These are phyloP conservation scores for Zygosaccharomyces sapae DNA, from an alignment of 1,139 yeast genomes.

Conservation along the genomic window DNA sequence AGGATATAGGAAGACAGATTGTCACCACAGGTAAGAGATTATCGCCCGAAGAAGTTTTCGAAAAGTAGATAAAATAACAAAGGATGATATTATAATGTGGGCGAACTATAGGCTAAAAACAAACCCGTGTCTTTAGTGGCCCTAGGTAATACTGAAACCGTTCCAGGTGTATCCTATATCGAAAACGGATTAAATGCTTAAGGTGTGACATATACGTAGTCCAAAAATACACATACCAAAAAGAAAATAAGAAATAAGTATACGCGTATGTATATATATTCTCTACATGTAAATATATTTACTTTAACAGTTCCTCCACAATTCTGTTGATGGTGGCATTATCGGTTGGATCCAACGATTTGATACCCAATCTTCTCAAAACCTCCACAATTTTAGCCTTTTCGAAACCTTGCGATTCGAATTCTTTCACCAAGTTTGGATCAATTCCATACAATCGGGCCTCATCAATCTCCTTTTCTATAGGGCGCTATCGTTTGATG, in stretches of 20 bases:
- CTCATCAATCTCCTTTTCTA: conserved; percentile 38
- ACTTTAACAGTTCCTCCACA: conserved; percentile 69
- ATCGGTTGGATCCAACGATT: conserved; percentile 58
- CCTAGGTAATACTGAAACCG: conserved; percentile 64
- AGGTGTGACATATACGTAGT: background rate
- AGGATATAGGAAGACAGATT: conserved; percentile 94
- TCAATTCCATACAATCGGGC: conserved; percentile 74
- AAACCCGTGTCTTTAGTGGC: conserved; percentile 89
- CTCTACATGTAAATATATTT: conserved; percentile 5
- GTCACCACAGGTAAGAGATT: conserved; percentile 90
- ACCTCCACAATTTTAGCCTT: conserved; percentile 67
- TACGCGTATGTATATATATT: conserved; percentile 2
- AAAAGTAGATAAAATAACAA: conserved; percentile 74
- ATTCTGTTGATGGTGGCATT: conserved; percentile 68
- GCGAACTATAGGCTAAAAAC: conserved; percentile 75
- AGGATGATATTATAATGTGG: conserved; percentile 80
- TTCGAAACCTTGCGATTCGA: conserved; percentile 86
- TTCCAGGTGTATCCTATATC: conserved; percentile 35
- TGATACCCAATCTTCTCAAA: conserved; percentile 70
- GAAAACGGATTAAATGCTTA: conserved; percentile 23
- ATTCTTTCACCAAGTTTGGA: conserved; percentile 60
- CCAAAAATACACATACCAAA: too few relatives aligned
- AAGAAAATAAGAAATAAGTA: background rate
- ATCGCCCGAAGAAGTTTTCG: conserved; percentile 88
- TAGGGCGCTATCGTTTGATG: conserved; percentile 31